A percentile compares a stretch with the other conserved stretches of the same genome.
Conservation (phyloP, 2,329 filamentous ascomycete genomes). For the Aspergillus caelatus region DNA sequence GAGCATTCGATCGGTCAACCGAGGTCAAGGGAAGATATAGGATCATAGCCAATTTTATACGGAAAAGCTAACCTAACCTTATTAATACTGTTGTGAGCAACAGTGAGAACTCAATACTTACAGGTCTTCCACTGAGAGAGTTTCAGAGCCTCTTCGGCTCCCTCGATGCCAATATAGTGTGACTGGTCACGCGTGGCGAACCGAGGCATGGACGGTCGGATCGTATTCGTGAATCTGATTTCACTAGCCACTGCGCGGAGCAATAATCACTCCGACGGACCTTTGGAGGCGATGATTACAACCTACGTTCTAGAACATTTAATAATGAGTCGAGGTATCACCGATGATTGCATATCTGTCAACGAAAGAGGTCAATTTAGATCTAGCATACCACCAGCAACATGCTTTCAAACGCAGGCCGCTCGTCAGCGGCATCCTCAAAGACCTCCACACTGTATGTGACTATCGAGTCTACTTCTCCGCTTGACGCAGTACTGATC, state of each 20-base stretch:
- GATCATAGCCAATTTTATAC: too few relatives aligned
- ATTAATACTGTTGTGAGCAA: too few relatives aligned
- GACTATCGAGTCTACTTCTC: background rate
- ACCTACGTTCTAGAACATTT: background rate
- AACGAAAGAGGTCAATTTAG: background rate
- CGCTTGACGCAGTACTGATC: background rate
- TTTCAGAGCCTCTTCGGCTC: too few relatives aligned
- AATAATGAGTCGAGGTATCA: background rate
- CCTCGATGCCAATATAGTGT: background rate
- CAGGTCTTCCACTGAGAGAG: too few relatives aligned
- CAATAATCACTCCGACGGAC: background rate
- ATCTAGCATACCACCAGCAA: background rate
- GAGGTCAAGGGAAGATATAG: slow-evolving; percentile 26
- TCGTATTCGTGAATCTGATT: background rate
- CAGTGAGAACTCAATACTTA: too few relatives aligned
- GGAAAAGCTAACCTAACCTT: too few relatives aligned
- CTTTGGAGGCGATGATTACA: background rate
- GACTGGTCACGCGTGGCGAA: background rate
- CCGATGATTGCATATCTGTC: background rate
- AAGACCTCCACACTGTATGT: background rate
- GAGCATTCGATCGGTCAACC: slow-evolving; percentile 45
- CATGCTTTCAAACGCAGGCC: background rate
- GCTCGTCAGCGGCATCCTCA: background rate
- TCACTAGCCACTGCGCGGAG: background rate
- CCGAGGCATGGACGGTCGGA: background rate